These are phyloP conservation scores for Tulasnella sp. DNA, from an alignment of 768 basidiomycete species.

Conservation along the genomic window DNA sequence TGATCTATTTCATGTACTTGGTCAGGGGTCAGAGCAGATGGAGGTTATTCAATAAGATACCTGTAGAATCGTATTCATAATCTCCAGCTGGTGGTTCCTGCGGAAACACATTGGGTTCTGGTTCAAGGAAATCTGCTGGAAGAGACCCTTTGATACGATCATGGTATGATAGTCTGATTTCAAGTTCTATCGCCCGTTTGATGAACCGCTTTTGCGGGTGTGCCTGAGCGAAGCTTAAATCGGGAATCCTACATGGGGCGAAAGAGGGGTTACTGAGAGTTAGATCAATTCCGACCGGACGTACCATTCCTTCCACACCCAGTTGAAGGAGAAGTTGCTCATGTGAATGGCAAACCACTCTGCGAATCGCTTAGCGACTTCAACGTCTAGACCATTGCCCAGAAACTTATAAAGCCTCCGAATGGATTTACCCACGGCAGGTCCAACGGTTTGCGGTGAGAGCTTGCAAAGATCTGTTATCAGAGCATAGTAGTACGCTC, in stretches of 20 bases:
- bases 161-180: constrained; percentile 83
- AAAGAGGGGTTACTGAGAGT: neutral
- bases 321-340: constrained; percentile 95
- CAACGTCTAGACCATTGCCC: constrained; percentile 79
- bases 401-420: constrained; percentile 67
- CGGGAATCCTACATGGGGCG: constrained; percentile 53
- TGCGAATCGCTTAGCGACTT: constrained; percentile 64
- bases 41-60: constrained; percentile 29
- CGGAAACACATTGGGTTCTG: constrained; percentile 49
- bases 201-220: constrained; percentile 87
- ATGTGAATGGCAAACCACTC: constrained; percentile 96
- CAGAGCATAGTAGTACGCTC: constrained; percentile 75
- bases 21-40: neutral
- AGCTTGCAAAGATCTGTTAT: constrained; percentile 91
- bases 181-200: constrained; percentile 72
- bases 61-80: constrained; percentile 71
- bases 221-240: constrained; percentile 53
- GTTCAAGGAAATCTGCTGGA: constrained; percentile 63
- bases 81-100: constrained; percentile 63
- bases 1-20: constrained; percentile 35
- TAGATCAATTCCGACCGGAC: constrained; percentile 20
- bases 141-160: constrained; percentile 84
- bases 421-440: constrained; percentile 91
- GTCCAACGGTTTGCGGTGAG: constrained; percentile 84
- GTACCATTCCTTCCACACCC: constrained; percentile 99